Percentiles rank a stretch among this genome's conserved stretches.
phyloP scores from a whole-genome alignment of 768 basidiomycete genomes.

The Xerocomellus amylosporus region DNA sequence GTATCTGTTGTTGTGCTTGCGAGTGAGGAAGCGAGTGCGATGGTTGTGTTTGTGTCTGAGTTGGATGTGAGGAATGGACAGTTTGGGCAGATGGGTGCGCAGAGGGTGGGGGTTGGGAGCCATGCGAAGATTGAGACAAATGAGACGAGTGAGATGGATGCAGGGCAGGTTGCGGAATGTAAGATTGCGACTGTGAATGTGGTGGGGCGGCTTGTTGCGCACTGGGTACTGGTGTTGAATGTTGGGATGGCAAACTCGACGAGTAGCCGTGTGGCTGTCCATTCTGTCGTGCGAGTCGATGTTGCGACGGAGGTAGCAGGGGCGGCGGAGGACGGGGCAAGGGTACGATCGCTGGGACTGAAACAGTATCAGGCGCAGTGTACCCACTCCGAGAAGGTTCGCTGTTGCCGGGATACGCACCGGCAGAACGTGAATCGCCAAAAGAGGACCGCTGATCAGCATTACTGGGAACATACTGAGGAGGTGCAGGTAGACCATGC shows the following conservation, averaged over 20 bases:
- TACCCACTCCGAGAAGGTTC: slow-evolving; percentile 16
- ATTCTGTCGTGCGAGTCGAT: slow-evolving; percentile 19
- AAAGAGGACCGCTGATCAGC: slow-evolving; percentile 20
- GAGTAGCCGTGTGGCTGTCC: slow-evolving; percentile 18
- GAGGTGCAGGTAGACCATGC: slow-evolving; percentile 11
- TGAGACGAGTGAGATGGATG: slow-evolving; percentile 16
- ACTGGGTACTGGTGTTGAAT: slow-evolving; percentile 14
- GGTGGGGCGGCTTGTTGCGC: slow-evolving; percentile 12
- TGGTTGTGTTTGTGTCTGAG: slow-evolving; percentile 23
- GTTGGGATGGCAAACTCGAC: slow-evolving; percentile 14
- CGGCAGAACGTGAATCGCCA: slow-evolving; percentile 21
- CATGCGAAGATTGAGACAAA: slow-evolving; percentile 16
- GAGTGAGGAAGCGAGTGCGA: slow-evolving; percentile 28
- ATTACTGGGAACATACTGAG: slow-evolving; percentile 17
- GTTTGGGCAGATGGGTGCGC: slow-evolving; percentile 17
- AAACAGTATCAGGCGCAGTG: slow-evolving; percentile 14
- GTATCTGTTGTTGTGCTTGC: slow-evolving; percentile 27
- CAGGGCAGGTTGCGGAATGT: slow-evolving; percentile 6
- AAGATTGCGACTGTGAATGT: slow-evolving; percentile 31
- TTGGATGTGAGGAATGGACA: slow-evolving; percentile 13
- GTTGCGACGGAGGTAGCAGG: slow-evolving; percentile 12
- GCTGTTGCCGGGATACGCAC: slow-evolving; percentile 12
- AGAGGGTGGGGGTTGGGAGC: slow-evolving; percentile 10
- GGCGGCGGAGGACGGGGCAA: slow-evolving; percentile 18
- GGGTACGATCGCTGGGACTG: slow-evolving; percentile 14